Evolutionary conservation across 495 filamentous ascomycete species (phyloP).

Genomic region (Pseudoneurospora amorphoporcata): DNA sequence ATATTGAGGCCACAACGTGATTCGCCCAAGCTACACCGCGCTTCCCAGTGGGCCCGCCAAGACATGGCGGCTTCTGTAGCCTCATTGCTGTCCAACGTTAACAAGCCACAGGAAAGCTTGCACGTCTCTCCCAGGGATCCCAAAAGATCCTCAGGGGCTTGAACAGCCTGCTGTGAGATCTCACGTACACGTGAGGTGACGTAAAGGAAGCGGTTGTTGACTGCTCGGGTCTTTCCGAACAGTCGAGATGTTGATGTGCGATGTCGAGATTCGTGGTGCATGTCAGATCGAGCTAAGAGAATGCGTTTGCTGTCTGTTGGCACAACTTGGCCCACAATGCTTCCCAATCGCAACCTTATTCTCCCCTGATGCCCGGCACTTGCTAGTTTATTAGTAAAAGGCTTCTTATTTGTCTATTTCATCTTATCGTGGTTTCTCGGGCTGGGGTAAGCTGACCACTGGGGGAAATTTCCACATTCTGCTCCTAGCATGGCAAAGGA

Average conservation of each 20-base stretch:
- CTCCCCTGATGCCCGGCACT: not conserved
- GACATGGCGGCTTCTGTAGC: not conserved
- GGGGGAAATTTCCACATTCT: not conserved
- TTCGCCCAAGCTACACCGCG: not conserved
- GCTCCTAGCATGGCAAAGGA: not conserved
- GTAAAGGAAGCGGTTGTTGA: not conserved
- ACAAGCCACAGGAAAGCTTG: not conserved
- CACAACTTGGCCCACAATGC: not conserved
- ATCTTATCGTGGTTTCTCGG: not conserved
- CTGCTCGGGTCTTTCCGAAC: not conserved
- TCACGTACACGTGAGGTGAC: not conserved
- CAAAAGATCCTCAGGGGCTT: not conserved
- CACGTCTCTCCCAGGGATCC: not conserved
- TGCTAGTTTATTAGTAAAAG: not conserved
- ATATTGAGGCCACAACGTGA: not conserved
- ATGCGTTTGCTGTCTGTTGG: not conserved
- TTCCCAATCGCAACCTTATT: not conserved
- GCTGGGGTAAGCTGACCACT: not conserved
- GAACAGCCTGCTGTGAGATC: not conserved
- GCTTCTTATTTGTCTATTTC: not conserved
- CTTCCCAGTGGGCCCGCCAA: not conserved
- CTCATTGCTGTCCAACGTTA: not conserved
- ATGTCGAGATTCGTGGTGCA: not conserved
- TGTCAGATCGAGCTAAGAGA: not conserved
- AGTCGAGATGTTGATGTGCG: not conserved